Evolutionary conservation across 768 basidiomycete genomes (phyloP).

Genomic region (Russula dissimulans): DNA sequence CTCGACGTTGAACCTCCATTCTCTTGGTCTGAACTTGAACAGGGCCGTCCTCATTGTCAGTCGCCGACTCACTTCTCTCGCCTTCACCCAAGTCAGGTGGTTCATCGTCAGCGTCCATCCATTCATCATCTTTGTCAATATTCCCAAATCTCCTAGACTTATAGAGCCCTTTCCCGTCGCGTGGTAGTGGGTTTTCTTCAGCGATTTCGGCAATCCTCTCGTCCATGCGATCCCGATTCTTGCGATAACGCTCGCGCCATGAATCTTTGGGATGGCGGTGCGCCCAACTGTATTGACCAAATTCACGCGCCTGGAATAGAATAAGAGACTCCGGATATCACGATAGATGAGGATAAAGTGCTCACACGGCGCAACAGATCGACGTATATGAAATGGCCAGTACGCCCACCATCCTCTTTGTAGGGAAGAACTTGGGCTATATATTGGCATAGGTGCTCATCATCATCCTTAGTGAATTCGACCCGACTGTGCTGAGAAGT

Average conservation of each 20-base stretch:
- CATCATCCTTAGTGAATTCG: slow-evolving; percentile 13
- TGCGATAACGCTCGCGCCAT: slow-evolving; percentile 23
- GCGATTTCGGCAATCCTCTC: slow-evolving; percentile 15
- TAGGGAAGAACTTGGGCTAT: slow-evolving; percentile 13
- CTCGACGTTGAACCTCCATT: neutral
- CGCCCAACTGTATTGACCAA: slow-evolving; percentile 16
- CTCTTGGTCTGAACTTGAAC: neutral
- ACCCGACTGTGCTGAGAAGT: neutral
- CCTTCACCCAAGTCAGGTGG: neutral
- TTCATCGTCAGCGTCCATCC: neutral
- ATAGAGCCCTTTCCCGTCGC: slow-evolving; percentile 15
- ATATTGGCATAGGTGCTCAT: slow-evolving; percentile 8
- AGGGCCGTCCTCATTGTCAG: slow-evolving; percentile 1
- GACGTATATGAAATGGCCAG: slow-evolving; percentile 9
- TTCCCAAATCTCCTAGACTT: neutral
- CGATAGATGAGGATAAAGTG: neutral
- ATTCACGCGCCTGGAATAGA: slow-evolving; percentile 1
- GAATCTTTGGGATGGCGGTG: slow-evolving; percentile 17
- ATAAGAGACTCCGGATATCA: neutral
- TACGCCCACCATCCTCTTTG: slow-evolving; percentile 8
- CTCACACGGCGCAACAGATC: slow-evolving; percentile 16
- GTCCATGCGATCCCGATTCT: slow-evolving; percentile 17
- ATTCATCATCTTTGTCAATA: neutral
- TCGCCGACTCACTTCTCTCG: neutral
- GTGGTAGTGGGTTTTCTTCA: slow-evolving; percentile 2